Base-by-base conservation (phyloP, 2,329 filamentous ascomycete genomes). In the Botrytis pseudocinerea region DNA sequence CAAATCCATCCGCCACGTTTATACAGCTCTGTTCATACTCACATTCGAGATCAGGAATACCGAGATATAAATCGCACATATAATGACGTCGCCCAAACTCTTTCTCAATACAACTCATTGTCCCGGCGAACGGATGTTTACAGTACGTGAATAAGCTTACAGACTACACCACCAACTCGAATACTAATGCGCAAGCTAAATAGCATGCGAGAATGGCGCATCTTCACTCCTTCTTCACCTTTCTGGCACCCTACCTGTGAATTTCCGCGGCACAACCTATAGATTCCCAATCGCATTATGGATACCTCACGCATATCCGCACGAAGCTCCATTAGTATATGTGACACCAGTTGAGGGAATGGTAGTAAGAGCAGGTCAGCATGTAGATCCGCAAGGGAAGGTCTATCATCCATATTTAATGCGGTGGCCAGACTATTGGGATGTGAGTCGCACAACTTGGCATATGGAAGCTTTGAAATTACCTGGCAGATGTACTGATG, bases 391-490 rank as follows among this genome's bases (percentile, higher is more conserved):
- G 8, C 95, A 98, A 79, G 96, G 96, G 40, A 91, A 93, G 81
- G 89, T 98, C 76, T 99, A 98, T 81, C 96, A 99, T 81, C 96
- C 96, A 54, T 99, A 98, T 82, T 85, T 99, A 64, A 93, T 94
- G 46, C 91, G 94, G 75, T 99, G 96, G 96, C 85, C 87, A 46
- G 90, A 93, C 77, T 95, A 93, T 78, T 96, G 93, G 92, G 93
- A 97, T 89, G 93, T 97, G 82, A 85, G 92, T 89, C 14, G 42
- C 28, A 64, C 18, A 68, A 42, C 54, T 57, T 66, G 32, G 25
- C 32, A 44, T 18, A 25, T 32, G 22, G 42, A 62, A 65, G 20
- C 22, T 46, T 38, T 68, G n/a, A 62, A 40, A 44, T 72, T 66
- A 5, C 65, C 59, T 42, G 38, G 66, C 46, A 61, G 44, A 63